phyloP scores from a whole-genome alignment of 208 protist genomes.

The Leishmania amazonensis region DNA sequence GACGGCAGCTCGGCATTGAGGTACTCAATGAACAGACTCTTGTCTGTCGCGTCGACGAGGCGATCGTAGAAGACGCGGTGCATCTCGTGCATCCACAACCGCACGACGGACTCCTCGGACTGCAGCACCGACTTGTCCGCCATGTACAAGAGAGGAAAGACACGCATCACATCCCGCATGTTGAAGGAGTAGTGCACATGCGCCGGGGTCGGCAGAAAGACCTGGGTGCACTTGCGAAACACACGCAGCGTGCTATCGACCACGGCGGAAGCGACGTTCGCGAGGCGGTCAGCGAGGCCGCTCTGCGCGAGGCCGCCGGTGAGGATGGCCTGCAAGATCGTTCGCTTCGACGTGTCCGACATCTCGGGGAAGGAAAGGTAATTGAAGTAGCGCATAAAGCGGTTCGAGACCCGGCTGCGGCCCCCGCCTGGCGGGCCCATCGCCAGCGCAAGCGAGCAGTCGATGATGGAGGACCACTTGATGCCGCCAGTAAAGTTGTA shows the following conservation, averaged over 20 bases:
- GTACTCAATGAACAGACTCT: slow-evolving; percentile 75
- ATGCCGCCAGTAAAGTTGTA: slow-evolving; percentile 83
- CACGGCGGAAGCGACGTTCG: slow-evolving; percentile 50
- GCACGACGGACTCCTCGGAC: slow-evolving; percentile 63
- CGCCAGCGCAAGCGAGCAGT: slow-evolving; percentile 94
- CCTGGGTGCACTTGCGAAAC: slow-evolving; percentile 91
- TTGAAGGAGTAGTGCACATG: slow-evolving; percentile 99
- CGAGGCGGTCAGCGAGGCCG: slow-evolving; percentile 71
- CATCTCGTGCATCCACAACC: slow-evolving; percentile 97
- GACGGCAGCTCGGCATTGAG: slow-evolving; percentile 64
- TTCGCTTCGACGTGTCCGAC: slow-evolving; percentile 90
- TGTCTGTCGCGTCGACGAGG: slow-evolving; percentile 91
- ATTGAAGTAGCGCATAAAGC: slow-evolving; percentile 98
- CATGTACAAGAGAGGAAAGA: slow-evolving; percentile 96
- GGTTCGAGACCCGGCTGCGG: slow-evolving; percentile 93
- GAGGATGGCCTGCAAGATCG: slow-evolving; percentile 97
- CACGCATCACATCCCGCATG: slow-evolving; percentile 97
- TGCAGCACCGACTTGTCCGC: slow-evolving; percentile 71
- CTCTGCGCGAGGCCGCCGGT: slow-evolving; percentile 75
- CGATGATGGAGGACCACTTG: slow-evolving; percentile 93
- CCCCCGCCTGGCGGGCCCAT: slow-evolving; percentile 98
- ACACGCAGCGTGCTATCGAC: slow-evolving; percentile 93
- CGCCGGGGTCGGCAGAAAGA: slow-evolving; percentile 96
- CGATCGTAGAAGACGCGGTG: slow-evolving; percentile 96
- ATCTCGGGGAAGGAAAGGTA: slow-evolving; percentile 96